Conservation (phyloP, 495 filamentous ascomycete species). For the Diplogelasinospora grovesii region DNA sequence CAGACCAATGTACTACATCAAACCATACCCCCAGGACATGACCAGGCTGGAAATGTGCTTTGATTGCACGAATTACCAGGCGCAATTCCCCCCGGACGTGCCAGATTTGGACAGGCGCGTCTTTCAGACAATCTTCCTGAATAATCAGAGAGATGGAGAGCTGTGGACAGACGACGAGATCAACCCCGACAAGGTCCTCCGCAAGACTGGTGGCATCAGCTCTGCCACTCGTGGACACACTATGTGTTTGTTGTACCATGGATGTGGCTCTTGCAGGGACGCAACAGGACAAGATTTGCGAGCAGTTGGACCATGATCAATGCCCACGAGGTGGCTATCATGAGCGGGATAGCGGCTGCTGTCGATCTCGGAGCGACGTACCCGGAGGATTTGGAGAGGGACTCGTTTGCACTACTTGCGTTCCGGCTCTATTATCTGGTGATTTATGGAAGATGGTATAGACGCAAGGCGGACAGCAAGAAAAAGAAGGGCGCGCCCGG, state of each 20-base stretch:
- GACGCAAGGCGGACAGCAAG: constrained; percentile 29
- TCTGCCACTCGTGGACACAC: constrained; percentile 76
- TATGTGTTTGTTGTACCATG: constrained; percentile 70
- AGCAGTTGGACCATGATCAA: constrained; percentile 80
- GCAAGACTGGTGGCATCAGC: constrained; percentile 81
- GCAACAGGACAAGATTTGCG: constrained; percentile 60
- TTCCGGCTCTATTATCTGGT: constrained; percentile 38
- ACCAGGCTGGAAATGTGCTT: constrained; percentile 81
- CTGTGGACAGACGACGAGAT: constrained; percentile 72
- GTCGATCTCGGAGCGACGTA: constrained; percentile 73
- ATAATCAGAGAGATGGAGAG: constrained; percentile 52
- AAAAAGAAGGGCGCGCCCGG: constrained; percentile 14
- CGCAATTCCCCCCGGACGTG: constrained; percentile 59
- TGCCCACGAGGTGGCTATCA: constrained; percentile 73
- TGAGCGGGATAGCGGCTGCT: constrained; percentile 73
- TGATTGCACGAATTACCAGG: constrained; percentile 79
- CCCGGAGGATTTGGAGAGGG: constrained; percentile 42
- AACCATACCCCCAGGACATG: constrained; percentile 55
- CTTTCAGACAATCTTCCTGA: constrained; percentile 79
- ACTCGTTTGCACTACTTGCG: constrained; percentile 30
- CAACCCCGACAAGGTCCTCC: constrained; percentile 60
- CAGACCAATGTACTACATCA: constrained; percentile 78
- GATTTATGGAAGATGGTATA: constrained; percentile 34
- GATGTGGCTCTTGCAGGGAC: constrained; percentile 75
- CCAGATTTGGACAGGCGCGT: constrained; percentile 51